Conservation (phyloP, 2,329 filamentous ascomycete species). For the Malbranchea zuffiana region DNA sequence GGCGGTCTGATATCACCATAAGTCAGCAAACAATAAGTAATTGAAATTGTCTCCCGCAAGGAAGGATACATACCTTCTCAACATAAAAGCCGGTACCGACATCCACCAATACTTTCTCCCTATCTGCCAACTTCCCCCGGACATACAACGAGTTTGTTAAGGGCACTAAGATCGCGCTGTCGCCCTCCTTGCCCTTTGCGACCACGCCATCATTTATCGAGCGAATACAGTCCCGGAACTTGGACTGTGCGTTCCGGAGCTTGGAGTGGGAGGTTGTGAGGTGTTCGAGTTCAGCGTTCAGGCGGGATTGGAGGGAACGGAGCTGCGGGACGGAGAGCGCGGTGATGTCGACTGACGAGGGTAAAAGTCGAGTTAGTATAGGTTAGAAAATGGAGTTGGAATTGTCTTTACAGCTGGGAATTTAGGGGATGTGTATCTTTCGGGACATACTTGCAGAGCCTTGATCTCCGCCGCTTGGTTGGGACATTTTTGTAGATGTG, state of each 20-base stretch:
- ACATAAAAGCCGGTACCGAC: constrained; percentile 90
- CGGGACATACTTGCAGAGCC: no score
- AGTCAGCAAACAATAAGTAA: constrained; percentile 4
- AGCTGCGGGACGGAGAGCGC: constrained; percentile 76
- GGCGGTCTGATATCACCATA: constrained; percentile 33
- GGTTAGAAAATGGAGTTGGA: no score
- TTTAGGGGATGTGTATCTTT: no score
- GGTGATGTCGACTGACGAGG: constrained; percentile 52
- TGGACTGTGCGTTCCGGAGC: constrained; percentile 76
- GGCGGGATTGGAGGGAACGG: constrained; percentile 83
- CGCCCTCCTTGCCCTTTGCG: constrained; percentile 24
- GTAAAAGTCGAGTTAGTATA: no score
- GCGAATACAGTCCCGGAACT: constrained; percentile 80
- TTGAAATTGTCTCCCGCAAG: neutral
- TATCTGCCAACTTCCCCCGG: constrained; percentile 63
- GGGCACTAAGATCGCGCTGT: constrained; percentile 64
- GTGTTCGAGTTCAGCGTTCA: constrained; percentile 92
- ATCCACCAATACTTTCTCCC: constrained; percentile 74
- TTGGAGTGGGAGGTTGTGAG: constrained; percentile 82
- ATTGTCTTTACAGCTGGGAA: no score
- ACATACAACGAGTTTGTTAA: constrained; percentile 93
- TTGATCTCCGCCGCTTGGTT: no score
- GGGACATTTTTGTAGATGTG: no score
- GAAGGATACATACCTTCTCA: constrained; percentile 57
- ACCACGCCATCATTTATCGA: constrained; percentile 55